Evolutionary conservation across 495 filamentous ascomycete species (phyloP), one percentile per base, ranked within the genome.

Genomic region (Clohesyomyces aquaticus): DNA sequence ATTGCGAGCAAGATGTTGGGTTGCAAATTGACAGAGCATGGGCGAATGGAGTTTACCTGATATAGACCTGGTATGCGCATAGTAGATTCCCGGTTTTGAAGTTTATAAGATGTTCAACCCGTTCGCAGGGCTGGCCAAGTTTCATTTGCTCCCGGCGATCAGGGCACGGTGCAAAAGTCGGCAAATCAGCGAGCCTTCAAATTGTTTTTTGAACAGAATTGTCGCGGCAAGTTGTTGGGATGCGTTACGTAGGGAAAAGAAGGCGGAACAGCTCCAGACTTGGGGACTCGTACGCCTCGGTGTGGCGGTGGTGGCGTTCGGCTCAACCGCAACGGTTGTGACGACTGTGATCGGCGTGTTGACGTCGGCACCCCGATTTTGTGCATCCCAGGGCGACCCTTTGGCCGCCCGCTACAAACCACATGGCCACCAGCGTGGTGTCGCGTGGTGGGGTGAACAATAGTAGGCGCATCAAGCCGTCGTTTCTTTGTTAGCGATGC

Each of bases 361-460:
- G 32, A 38, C 32, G 32, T 38, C 14, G 32, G 14, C 14, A 14
- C 48, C 14, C 4, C 25, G 22, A 28, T 18, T 25, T 11, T 14
- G 28, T 51, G 6, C 19, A 9, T 51, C 9, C 8, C 23, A 11
- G 11, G 3, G 28, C 19, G 23, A 14, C 48, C 19, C 48, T 23
- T 18, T 23, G 48, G n/a, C n/a, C n/a, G n/a, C n/a, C n/a, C n/a
- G n/a, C n/a, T n/a, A n/a, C n/a, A n/a, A n/a, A n/a, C n/a, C n/a
- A n/a, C n/a, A n/a, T n/a, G n/a, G n/a, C n/a, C n/a, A n/a, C n/a
- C n/a, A 23, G 8, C 4, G 18, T 14, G 25, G 21, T 53, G 50
- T 25, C 53, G 53, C 38, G 53, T 25, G 38, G 22, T 1, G 38
- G 21, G 21, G 22, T 12, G 54, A 66, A 66, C 51, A 66, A 66